Percentiles rank a stretch among this genome's conserved stretches.
Evolutionary conservation across 306 rosid species (phyloP).

Genomic region (Fragaria vesca): DNA sequence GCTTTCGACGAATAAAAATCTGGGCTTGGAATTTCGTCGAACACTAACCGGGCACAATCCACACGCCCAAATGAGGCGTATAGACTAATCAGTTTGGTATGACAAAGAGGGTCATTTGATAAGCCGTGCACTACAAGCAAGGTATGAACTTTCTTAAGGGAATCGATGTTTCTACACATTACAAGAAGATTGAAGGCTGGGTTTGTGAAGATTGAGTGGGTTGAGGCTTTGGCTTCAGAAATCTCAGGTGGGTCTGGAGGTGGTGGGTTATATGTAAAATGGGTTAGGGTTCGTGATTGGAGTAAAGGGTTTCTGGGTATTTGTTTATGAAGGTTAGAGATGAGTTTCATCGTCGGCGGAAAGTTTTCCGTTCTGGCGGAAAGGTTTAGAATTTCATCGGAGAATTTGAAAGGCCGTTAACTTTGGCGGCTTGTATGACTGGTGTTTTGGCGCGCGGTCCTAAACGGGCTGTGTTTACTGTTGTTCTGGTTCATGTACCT

Average conservation of each 20-base stretch:
- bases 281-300: constrained; percentile 27
- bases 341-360: constrained; percentile 17
- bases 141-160: constrained; percentile 55
- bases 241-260: constrained; percentile 18
- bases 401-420: constrained; percentile 1
- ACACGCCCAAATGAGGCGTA: constrained; percentile 55
- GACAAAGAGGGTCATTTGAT: constrained; percentile 27
- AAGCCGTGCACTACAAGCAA: constrained; percentile 50
- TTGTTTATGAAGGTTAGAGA: not conserved
- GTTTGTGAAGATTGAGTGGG: constrained; percentile 27
- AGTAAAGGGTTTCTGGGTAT: constrained; percentile 3
- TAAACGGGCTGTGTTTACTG: no score
- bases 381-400: not conserved
- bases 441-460: not conserved
- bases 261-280: not conserved
- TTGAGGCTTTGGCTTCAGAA: constrained; percentile 23
- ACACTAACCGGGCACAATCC: constrained; percentile 55
- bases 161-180: constrained; percentile 41
- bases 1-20: constrained; percentile 60
- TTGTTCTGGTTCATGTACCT: no score
- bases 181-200: constrained; percentile 40
- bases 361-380: not conserved
- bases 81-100: constrained; percentile 51
- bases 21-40: constrained; percentile 48
- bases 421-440: not conserved